These are phyloP conservation scores for Globisporangium okanoganense DNA, from an alignment of 352 stramenopile genomes.

Conservation along the genomic window DNA sequence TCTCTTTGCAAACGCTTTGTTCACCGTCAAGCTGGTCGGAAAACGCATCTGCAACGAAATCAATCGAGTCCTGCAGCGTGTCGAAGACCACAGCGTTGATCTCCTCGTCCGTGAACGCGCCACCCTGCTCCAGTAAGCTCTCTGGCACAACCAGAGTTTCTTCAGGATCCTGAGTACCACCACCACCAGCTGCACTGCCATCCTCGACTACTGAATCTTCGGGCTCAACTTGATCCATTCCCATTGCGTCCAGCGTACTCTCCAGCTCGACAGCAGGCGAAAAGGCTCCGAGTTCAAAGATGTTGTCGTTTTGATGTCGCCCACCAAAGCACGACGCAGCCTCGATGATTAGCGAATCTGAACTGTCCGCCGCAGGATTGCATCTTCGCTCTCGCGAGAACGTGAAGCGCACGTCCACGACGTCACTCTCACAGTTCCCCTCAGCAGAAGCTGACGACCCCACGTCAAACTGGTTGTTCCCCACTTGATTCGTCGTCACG, in stretches of 20 bases:
- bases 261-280: slow-evolving; percentile 56
- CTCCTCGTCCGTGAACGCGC: slow-evolving; percentile 1
- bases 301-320: slow-evolving; percentile 8
- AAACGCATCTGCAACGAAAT: slow-evolving; percentile 18
- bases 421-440: slow-evolving; percentile 18
- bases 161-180: background rate
- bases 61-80: slow-evolving; percentile 27
- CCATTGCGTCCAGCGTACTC: slow-evolving; percentile 32
- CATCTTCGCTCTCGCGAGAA: slow-evolving; percentile 32
- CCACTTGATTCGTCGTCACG: background rate
- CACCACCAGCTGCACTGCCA: background rate
- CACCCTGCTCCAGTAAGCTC: background rate
- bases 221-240: background rate
- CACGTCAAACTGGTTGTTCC: slow-evolving; percentile 8
- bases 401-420: slow-evolving; percentile 55
- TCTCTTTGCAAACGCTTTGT: background rate
- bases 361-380: background rate
- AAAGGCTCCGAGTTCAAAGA: slow-evolving; percentile 38
- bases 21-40: background rate
- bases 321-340: background rate
- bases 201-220: background rate
- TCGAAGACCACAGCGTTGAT: slow-evolving; percentile 19
- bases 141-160: background rate
- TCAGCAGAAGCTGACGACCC: background rate
- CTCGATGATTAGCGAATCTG: background rate